Evolutionary conservation across 441 rosid species (phyloP).

Genomic region (Pelargonium myrrhifolium): DNA sequence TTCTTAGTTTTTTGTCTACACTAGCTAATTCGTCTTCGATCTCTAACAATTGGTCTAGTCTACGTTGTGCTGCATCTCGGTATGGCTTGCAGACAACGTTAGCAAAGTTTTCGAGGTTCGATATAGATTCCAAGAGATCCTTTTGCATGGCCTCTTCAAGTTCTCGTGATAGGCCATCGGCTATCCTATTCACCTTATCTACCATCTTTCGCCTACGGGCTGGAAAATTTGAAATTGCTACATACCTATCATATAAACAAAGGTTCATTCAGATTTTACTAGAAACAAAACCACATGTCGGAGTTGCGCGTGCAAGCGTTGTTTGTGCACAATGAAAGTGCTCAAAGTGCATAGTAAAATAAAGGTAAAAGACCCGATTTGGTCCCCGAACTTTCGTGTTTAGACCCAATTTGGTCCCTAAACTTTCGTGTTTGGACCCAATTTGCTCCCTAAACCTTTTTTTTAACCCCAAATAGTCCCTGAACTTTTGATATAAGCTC

Average conservation of each 20-base stretch:
- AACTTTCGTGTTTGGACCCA: no score
- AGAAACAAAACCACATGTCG: neutral
- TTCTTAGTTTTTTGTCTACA: conserved; percentile 36
- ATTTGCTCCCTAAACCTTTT: no score
- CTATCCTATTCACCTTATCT: conserved; percentile 58
- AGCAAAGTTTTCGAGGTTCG: conserved; percentile 47
- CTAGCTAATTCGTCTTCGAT: conserved; percentile 48
- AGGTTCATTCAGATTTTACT: conserved; percentile 11
- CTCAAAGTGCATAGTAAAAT: no score
- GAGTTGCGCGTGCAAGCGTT: neutral
- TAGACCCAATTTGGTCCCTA: no score
- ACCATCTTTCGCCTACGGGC: conserved; percentile 50
- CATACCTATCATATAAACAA: conserved; percentile 38
- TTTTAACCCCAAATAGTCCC: no score
- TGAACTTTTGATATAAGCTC: no score
- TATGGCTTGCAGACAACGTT: conserved; percentile 58
- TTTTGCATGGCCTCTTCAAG: conserved; percentile 84
- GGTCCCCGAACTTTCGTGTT: no score
- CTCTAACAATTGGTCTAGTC: conserved; percentile 46
- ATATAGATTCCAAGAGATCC: conserved; percentile 51
- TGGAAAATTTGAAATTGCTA: conserved; percentile 75
- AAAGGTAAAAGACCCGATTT: no score
- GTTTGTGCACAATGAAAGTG: neutral
- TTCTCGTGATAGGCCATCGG: conserved; percentile 56
- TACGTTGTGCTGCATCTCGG: conserved; percentile 60